A percentile compares a stretch with the other conserved stretches of the same genome.
Evolutionary conservation across 2,329 filamentous ascomycete genomes (phyloP).

Genomic region (Aspergillus ruber): DNA sequence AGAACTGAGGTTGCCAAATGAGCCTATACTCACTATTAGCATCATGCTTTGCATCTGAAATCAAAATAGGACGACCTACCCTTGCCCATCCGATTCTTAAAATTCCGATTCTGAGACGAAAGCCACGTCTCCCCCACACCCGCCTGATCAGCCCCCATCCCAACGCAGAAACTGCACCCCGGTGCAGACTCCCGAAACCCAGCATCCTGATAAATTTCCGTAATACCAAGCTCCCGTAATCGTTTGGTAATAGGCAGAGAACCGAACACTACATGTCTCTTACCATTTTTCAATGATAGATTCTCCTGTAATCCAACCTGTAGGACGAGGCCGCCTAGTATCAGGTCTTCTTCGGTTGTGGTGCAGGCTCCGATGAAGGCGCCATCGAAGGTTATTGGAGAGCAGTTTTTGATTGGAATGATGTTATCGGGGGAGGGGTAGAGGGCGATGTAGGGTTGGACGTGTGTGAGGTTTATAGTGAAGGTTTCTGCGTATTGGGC

Average conservation of each 20-base stretch:
- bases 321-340: slow-evolving; percentile 39
- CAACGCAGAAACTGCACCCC: slow-evolving; percentile 43
- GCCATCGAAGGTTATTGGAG: slow-evolving; percentile 32
- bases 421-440: slow-evolving; percentile 43
- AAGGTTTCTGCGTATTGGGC: slow-evolving; percentile 33
- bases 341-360: slow-evolving; percentile 41
- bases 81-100: slow-evolving; percentile 41
- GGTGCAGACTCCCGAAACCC: slow-evolving; percentile 39
- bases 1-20: slow-evolving; percentile 41
- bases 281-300: slow-evolving; percentile 25
- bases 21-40: slow-evolving; percentile 17
- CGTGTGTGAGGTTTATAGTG: slow-evolving; percentile 34
- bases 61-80: slow-evolving; percentile 20
- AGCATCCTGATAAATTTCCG: slow-evolving; percentile 34
- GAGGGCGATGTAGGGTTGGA: slow-evolving; percentile 34
- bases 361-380: slow-evolving; percentile 46
- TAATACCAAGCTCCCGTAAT: slow-evolving; percentile 29
- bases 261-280: slow-evolving; percentile 38
- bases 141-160: slow-evolving; percentile 38
- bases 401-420: slow-evolving; percentile 32
- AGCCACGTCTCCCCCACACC: slow-evolving; percentile 39
- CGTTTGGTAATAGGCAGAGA: slow-evolving; percentile 34
- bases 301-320: slow-evolving; percentile 31
- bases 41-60: too few species aligned
- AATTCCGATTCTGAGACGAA: slow-evolving; percentile 44